Base-by-base conservation (phyloP, 306 rosid genomes). In the Begonia loranthoides region DNA sequence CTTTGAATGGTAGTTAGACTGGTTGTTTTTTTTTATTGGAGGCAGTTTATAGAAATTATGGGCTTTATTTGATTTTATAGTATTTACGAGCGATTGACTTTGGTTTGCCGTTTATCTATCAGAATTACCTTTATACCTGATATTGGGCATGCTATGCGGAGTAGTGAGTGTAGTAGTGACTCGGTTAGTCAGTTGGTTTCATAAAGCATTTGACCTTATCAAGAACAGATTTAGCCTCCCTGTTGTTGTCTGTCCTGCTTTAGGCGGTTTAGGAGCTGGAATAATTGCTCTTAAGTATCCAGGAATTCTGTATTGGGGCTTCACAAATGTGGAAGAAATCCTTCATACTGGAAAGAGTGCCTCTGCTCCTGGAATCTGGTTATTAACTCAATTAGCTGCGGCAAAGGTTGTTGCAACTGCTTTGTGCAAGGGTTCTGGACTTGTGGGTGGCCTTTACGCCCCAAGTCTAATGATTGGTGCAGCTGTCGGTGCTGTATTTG, bases 381-480 rank as follows among this genome's bases (percentile, higher is more conserved):
- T 90, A 51, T 69, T 90, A 70, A 57, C 95, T 72, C 99, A 90
- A 59, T 65, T 90, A 55, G 66, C 76, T 44, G 78, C 61, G 44
- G 94, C 99, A 56, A 90, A 90, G 80, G 99, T 90, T 66, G 66
- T 78, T 44, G 99, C 99, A 15, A 90, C 99, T 19, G 87, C 99
- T 50, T 85, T 90, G 58, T 90, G 99, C 77, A 90, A 90, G 84
- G 99, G 99, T 17, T 90, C 95, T 62, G 94, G 95, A 58, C 88
- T 90, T 13, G 99, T 90, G 8, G 99, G 99, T 41, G 99, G 99
- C 54, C 84, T 90, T 49, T 90, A 90, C 66, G 99, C 99, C n/a
- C 99, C 99, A 14, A 90, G 99, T 79, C 79, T 90, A 76, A 90
- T 90, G 99, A 82, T 90, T 48, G 99, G 99, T 57, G 90, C 99